These are phyloP conservation scores for Trichoderma pleuroti DNA, from an alignment of 2,329 filamentous ascomycete species.

Conservation along the genomic window DNA sequence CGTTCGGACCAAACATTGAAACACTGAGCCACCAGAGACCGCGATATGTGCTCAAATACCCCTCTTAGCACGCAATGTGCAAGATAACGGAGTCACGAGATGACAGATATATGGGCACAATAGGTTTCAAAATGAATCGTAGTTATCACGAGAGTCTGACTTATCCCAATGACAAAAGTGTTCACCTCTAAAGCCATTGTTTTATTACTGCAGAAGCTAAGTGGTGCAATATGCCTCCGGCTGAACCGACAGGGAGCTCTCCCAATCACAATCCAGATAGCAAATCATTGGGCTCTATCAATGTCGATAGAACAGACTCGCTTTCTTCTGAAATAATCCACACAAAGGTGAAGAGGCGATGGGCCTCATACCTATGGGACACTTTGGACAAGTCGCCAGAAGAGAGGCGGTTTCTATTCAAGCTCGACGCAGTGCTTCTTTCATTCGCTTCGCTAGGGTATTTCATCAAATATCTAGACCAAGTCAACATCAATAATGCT, in stretches of 20 bases:
- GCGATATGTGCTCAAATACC: neutral
- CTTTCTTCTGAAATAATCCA: neutral
- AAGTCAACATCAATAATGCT: conserved; percentile 37
- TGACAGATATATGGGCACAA: neutral
- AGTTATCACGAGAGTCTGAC: neutral
- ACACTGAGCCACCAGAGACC: neutral
- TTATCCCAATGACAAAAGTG: neutral
- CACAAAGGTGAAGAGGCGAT: conserved; percentile 23
- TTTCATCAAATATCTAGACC: conserved; percentile 39
- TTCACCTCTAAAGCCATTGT: neutral
- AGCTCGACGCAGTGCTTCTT: conserved; percentile 40
- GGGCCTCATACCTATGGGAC: conserved; percentile 49
- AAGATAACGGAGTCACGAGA: neutral
- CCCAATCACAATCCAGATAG: neutral
- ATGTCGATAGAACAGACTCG: neutral
- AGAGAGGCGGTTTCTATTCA: conserved; percentile 41
- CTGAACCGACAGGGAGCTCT: neutral
- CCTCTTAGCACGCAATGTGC: conserved; percentile 15
- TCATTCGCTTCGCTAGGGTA: conserved; percentile 37
- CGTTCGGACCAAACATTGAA: neutral
- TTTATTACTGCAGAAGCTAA: neutral
- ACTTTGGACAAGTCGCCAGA: conserved; percentile 42
- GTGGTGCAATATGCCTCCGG: neutral
- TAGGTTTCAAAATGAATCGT: neutral
- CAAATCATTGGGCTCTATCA: conserved; percentile 2